A percentile compares a stretch with the other conserved stretches of the same genome.
These are phyloP conservation scores for Rhinocladiella similis DNA, from an alignment of 2,329 filamentous ascomycete species.

Conservation along the genomic window DNA sequence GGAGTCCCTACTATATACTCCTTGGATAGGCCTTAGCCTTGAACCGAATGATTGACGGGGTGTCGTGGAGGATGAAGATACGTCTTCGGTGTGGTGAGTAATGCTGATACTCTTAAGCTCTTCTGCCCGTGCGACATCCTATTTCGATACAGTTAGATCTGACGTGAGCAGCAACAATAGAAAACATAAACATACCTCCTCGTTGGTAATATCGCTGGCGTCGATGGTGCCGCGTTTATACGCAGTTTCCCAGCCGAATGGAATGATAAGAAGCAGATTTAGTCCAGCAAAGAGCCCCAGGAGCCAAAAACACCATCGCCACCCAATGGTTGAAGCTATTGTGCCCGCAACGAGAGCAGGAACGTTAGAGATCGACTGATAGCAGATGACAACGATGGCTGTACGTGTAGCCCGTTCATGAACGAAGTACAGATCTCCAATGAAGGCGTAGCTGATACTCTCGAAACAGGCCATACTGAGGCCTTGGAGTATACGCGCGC, in stretches of 20 bases:
- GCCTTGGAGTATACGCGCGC: not conserved
- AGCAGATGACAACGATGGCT: not conserved
- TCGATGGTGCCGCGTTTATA: not conserved
- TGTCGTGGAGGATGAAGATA: not conserved
- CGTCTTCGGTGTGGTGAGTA: no score
- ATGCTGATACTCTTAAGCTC: no score
- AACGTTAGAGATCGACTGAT: not conserved
- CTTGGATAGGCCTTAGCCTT: not conserved
- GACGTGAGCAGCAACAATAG: no score
- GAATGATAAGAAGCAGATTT: not conserved
- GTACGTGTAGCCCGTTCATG: constrained; percentile 20
- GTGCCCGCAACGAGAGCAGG: not conserved
- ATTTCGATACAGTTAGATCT: no score
- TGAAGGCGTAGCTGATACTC: constrained; percentile 10
- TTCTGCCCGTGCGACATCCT: no score
- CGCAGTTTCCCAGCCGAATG: not conserved
- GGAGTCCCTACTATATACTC: not conserved
- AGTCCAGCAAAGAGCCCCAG: not conserved
- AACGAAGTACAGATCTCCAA: constrained; percentile 30
- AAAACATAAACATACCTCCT: no score
- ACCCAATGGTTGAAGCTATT: not conserved
- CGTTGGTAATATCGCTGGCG: no score
- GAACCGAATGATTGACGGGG: not conserved
- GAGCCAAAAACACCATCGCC: not conserved
- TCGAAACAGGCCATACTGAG: not conserved